Base-by-base conservation (phyloP, 1,139 yeast genomes). In the Geotrichum fermentans region DNA sequence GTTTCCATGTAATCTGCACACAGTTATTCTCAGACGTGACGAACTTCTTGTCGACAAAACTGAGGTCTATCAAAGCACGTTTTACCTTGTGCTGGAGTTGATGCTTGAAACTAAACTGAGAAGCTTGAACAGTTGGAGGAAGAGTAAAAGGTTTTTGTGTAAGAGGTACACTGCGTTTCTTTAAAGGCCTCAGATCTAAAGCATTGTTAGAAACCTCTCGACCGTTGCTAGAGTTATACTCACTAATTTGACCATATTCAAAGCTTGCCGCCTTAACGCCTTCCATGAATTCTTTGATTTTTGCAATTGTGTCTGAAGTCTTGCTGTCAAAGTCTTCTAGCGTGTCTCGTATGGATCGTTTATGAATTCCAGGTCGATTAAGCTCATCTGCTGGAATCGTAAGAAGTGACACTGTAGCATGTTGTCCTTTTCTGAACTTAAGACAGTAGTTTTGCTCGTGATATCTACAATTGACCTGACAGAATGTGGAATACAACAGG, bases 371-470 rank as follows among this genome's bases (percentile, higher is more conserved):
- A 13, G 22, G 10, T n/a, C n/a, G 10, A 14, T 42, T 40, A 8
- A 48, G n/a, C 6, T 39, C 14, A 32, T 40, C 45, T 2, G 40
- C 29, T 10, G 50, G 43, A 2, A 43, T 32, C 4, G 39, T 38
- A 6, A 49, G 33, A 1, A 49, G 34, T 11, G 52, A 49, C 7
- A 49, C 52, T 2, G 37, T 43, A 3, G 52, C 52, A 45, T 42
- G 40, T 11, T 47, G 49, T 13, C 35, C 49, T 13, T 40, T 30
- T 18, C 36, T 45, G 22, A 59, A 50, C 37, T 54, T 51, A 17
- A 58, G 41, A 40, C 63, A 60, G 38, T 58, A 59, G 48, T 60
- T 60, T 41, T 52, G 55, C 29, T 58, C 61, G 14, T 50, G 51
- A 32, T 52, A 55, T 37, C 45, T 38, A 24, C 54, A 42, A 40